Base-by-base conservation (phyloP, 306 rosid species). In the Parietaria judaica region DNA sequence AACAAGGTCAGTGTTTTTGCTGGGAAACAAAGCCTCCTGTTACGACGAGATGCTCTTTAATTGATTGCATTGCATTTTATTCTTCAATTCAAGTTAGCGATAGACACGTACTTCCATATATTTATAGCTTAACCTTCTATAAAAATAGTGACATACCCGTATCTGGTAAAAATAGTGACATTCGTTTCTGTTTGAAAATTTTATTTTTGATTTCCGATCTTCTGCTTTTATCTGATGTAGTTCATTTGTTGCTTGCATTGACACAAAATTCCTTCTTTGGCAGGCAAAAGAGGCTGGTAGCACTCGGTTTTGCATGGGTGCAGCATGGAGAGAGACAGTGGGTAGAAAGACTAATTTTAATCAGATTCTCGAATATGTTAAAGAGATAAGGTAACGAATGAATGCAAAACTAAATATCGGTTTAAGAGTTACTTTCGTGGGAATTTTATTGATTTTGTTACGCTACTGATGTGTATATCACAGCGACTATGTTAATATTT, bases 221-320 rank as follows among this genome's bases (percentile, higher is more conserved):
- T n/a, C 7, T 23, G 31, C 8, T 5, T 53, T 37, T 41, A 41
- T 41, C 9, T 14, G 9, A 15, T 44, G 7, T 60, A 12, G 23
- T 69, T 14, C 35, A 7, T 14, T 54, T 35, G 15, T 46, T 38
- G 45, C 55, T 37, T 12, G 56, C 61, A 49, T 47, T 54, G 35
- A 44, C 34, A 64, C 62, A 36, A 8, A n/a, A 61, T 53, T 76
- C 70, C 54, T 72, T 49, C 36, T 60, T 79, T 73, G 72, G 48
- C 70, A 92, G 98, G 98, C 98, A 53, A 92, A 88, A 74, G 96
- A 92, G 71, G 98, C 86, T 66, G 98, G 98, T 70, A 92, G 98
- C 73, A 88, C 98, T 56, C 96, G 96, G 58, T 92, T 92, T 77
- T 92, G 98, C 71, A 92, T 92, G 98, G 96, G 98, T 63, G 98